Conservation (phyloP, 306 rosid genomes). For the Delonix regia region DNA sequence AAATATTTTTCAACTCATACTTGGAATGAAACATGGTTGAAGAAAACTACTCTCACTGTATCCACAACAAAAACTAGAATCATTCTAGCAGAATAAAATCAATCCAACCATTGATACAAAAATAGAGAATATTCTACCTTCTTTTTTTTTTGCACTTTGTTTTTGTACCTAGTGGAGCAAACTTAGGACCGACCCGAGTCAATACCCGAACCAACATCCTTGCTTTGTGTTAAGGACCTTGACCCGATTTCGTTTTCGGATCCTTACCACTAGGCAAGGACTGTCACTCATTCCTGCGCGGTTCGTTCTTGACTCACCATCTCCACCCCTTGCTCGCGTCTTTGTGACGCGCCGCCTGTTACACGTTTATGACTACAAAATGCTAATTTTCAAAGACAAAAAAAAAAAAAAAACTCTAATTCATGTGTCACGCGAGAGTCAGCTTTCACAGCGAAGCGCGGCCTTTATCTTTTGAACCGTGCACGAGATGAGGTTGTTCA, state of each 20-base stretch:
- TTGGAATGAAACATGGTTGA: too few relatives aligned
- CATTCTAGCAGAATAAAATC: neutral
- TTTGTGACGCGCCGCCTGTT: constrained; percentile 29
- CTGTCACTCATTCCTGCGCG: constrained; percentile 36
- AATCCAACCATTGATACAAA: neutral
- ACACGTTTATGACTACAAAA: neutral
- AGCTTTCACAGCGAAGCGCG: constrained; percentile 74
- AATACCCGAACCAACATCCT: constrained; percentile 99
- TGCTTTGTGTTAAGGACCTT: constrained; percentile 47
- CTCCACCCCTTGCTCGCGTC: constrained; percentile 42
- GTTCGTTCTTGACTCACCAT: constrained; percentile 99
- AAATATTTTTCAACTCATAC: too few relatives aligned
- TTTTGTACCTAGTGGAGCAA: constrained; percentile 30
- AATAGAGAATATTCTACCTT: too few relatives aligned
- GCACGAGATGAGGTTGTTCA: constrained; percentile 86
- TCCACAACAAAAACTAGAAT: too few relatives aligned
- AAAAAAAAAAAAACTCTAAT: neutral
- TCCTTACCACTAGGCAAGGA: constrained; percentile 69
- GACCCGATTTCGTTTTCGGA: neutral
- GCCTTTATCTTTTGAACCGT: constrained; percentile 93
- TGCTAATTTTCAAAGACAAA: neutral
- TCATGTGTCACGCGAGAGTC: constrained; percentile 29
- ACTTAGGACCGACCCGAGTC: constrained; percentile 74
- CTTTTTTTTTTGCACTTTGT: neutral
- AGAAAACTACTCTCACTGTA: too few relatives aligned